These are phyloP conservation scores for Eimeria acervulina DNA, from an alignment of 169 alveolate genomes.

Conservation along the genomic window DNA sequence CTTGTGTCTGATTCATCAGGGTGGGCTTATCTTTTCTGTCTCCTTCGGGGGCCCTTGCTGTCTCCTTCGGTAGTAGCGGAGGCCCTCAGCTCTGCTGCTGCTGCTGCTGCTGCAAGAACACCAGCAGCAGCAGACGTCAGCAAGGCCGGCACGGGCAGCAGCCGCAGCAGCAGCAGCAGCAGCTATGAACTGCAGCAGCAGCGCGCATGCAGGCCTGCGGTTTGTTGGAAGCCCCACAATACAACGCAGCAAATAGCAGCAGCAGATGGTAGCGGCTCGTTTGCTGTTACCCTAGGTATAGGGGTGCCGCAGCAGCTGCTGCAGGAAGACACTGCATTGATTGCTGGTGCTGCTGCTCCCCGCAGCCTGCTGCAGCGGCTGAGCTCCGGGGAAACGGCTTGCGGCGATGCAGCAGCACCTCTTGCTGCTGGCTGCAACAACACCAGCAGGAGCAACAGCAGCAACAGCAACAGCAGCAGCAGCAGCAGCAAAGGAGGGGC, in stretches of 20 bases:
- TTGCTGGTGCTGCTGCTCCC: conserved; percentile 60
- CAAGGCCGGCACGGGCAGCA: not conserved
- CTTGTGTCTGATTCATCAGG: conserved; percentile 60
- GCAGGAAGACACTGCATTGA: conserved; percentile 10
- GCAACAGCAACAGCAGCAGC: conserved; percentile 33
- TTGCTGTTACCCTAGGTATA: conserved; percentile 24
- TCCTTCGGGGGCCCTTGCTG: conserved; percentile 82
- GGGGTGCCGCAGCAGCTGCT: conserved; percentile 69
- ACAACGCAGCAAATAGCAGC: conserved; percentile 70
- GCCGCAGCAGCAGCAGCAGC: conserved; percentile 7
- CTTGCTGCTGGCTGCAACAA: not conserved
- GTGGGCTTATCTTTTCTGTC: conserved; percentile 58
- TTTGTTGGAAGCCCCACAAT: conserved; percentile 60
- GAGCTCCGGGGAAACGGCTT: conserved; percentile 18
- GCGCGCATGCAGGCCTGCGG: conserved; percentile 71
- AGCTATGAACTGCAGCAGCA: conserved; percentile 61
- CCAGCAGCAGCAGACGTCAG: conserved; percentile 1
- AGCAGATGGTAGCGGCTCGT: conserved; percentile 59
- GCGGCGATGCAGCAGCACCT: not conserved
- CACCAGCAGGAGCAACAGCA: not conserved
- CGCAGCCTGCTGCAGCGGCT: conserved; percentile 63
- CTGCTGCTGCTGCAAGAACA: conserved; percentile 25
- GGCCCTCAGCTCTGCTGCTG: conserved; percentile 41
- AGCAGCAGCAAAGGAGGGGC: conserved; percentile 2
- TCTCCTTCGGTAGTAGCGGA: conserved; percentile 79